Evolutionary conservation across 2,329 filamentous ascomycete genomes (phyloP).

Genomic region (Berkeleyomyces rouxiae): DNA sequence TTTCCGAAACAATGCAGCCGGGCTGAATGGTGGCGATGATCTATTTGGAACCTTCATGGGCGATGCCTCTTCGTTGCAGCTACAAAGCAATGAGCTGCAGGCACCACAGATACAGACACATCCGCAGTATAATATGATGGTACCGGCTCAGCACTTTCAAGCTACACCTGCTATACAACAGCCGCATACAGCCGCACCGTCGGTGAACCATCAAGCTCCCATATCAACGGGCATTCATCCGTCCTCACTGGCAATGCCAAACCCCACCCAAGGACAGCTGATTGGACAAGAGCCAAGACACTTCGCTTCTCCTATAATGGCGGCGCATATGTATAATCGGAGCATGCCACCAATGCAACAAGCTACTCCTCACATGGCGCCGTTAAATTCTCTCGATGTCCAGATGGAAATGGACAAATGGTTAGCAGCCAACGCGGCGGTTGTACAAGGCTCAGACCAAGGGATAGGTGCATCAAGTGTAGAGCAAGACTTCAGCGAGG

Average conservation of each 20-base stretch:
- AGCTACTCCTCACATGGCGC: conserved; percentile 15
- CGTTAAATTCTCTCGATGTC: conserved; percentile 18
- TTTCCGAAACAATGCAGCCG: conserved; percentile 2
- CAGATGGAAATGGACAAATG: conserved; percentile 26
- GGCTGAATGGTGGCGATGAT: neutral
- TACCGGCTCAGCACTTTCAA: neutral
- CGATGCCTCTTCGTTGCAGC: neutral
- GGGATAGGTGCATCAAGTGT: neutral
- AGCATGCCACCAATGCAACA: conserved; percentile 13
- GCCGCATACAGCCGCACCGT: neutral
- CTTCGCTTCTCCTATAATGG: conserved; percentile 6
- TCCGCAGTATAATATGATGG: neutral
- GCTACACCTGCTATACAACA: neutral
- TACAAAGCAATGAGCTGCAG: neutral
- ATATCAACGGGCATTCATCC: neutral
- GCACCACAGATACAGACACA: neutral
- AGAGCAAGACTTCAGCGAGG: conserved; percentile 21
- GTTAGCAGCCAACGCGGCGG: conserved; percentile 22
- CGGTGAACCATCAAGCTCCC: neutral
- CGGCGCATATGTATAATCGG: conserved; percentile 5
- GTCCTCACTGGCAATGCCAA: neutral
- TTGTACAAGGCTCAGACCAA: neutral
- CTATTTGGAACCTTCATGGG: conserved; percentile 1
- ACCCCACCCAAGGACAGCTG: neutral
- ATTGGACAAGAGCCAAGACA: neutral